phyloP scores from a whole-genome alignment of 148 eudicot species.

The Arctostaphylos glauca region DNA sequence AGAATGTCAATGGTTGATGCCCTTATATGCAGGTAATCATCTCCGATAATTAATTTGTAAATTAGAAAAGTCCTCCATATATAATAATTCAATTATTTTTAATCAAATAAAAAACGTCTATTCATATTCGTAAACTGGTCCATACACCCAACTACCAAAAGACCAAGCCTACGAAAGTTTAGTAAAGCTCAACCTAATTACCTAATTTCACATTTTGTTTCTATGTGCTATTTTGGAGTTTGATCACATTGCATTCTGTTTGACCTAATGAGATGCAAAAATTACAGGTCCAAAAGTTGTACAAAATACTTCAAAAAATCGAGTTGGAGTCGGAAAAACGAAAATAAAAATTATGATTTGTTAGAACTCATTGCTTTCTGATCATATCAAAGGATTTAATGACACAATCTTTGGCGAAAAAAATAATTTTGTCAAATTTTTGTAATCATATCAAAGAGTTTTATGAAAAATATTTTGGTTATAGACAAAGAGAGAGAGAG shows the following conservation, averaged over 20 bases:
- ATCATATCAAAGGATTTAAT: background rate
- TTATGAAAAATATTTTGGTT: no score
- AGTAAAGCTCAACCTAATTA: no score
- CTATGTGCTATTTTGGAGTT: no score
- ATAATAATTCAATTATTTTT: background rate
- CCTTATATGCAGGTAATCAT: background rate
- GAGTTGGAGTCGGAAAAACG: background rate
- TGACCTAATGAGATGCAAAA: background rate
- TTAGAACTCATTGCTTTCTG: no score
- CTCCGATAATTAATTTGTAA: no score
- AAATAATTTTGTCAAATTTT: background rate
- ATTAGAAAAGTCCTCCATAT: background rate
- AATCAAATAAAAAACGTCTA: no score
- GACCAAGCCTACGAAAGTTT: no score
- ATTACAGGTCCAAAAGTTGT: background rate
- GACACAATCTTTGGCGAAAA: background rate
- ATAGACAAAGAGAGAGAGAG: no score
- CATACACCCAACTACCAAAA: no score
- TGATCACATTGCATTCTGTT: background rate
- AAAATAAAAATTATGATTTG: background rate
- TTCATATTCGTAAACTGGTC: no score
- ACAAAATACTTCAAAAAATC: background rate
- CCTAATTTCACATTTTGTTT: no score
- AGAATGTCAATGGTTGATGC: background rate
- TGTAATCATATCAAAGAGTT: no score